Base-by-base conservation (phyloP, 768 basidiomycete genomes). In the Tricholomella constricta region DNA sequence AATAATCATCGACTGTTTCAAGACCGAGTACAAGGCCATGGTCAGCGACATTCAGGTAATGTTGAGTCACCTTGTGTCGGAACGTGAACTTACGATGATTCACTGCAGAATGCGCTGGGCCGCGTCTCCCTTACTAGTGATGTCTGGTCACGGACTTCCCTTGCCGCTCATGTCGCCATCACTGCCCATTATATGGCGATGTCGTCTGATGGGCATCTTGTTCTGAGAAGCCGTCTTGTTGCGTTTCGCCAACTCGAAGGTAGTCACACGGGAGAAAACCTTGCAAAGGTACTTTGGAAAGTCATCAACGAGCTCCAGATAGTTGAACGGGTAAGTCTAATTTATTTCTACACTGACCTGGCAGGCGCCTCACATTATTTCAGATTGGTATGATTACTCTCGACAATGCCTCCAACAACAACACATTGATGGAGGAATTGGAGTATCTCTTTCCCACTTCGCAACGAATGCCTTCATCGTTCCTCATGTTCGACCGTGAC, bases 311-410 rank as follows among this genome's bases (percentile, higher is more conserved):
- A 58, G 15, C 41, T 54, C n/a, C 36, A 37, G 12, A 47, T 46
- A 9, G 14, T 43, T 22, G 32, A 51, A 23, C 44, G 45, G n/a
- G 52, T 60, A 44, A 11, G 43, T 45, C 4, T 2, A 20, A 6
- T 9, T 3, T 42, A 25, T 25, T 15, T 12, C 5, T 4, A 42
- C n/a, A 42, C 9, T 11, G 14, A 32, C 3, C 31, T 32, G 31
- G n/a, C n/a, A 26, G 26, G 9, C 12, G 5, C 11, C 17, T 27
- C 23, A 48, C 10, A 17, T 10, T 19, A 27, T 8, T 26, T 19
- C 45, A 65, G 64, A 59, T 64, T 29, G 53, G 60, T 11, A 61
- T 63, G 51, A 59, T 63, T 17, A 69, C 67, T 2, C 50, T 66
- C 15, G 66, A 69, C 40, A 71, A 69, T 36, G 60, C 65, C 3